phyloP scores from a whole-genome alignment of 2,329 filamentous ascomycete genomes.

The Monilinia vaccinii-corymbosi region DNA sequence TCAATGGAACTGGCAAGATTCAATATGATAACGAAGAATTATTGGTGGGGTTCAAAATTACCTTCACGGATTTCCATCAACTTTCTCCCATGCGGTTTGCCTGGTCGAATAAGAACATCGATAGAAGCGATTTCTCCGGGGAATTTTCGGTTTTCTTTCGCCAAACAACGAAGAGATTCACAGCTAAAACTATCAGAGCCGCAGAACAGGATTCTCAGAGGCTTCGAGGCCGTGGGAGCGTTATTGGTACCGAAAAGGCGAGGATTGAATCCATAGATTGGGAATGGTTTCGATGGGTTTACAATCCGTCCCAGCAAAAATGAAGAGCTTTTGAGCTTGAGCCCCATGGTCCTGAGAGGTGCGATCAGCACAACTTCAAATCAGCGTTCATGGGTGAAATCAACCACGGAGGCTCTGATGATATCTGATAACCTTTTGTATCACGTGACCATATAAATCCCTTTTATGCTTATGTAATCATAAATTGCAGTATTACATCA shows the following conservation, averaged over 20 bases:
- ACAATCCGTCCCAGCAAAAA: neutral
- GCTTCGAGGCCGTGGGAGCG: constrained; percentile 32
- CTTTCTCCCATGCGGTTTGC: constrained; percentile 69
- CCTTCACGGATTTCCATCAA: constrained; percentile 42
- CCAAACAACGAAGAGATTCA: constrained; percentile 61
- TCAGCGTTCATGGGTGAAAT: neutral
- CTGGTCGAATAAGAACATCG: constrained; percentile 74
- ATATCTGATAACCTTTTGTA: neutral
- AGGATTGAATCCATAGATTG: neutral
- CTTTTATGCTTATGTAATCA: neutral
- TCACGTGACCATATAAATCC: constrained; percentile 1
- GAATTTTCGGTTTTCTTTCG: constrained; percentile 46
- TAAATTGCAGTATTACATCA: neutral
- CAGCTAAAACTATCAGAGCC: constrained; percentile 89
- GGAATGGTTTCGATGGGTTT: neutral
- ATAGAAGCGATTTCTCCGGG: constrained; percentile 59
- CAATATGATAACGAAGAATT: neutral
- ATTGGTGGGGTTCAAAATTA: constrained; percentile 3
- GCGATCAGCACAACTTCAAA: neutral
- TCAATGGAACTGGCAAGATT: constrained; percentile 58
- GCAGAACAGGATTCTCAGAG: constrained; percentile 83
- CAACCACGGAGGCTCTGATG: no score
- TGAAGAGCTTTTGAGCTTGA: neutral
- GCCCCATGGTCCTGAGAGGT: neutral
- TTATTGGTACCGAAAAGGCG: constrained; percentile 12